Evolutionary conservation across 164 flowering plant genomes (phyloP).

Genomic region (Amborella trichopoda): DNA sequence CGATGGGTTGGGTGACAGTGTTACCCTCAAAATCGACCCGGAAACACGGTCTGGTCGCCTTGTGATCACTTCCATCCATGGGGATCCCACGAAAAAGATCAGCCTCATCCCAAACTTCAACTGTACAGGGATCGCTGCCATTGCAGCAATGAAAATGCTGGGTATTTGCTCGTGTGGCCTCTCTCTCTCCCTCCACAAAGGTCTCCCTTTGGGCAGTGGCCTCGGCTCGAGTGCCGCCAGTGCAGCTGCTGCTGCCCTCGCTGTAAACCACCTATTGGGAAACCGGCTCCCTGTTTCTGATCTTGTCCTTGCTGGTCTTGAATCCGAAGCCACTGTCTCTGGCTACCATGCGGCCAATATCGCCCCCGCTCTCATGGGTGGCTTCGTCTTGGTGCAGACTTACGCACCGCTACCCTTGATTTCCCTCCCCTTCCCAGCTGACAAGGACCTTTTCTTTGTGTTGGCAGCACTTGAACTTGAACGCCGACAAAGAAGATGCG

Average conservation of each 20-base stretch:
- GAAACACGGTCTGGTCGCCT: constrained; percentile 50
- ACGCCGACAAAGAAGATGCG: constrained; percentile 90
- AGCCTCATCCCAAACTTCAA: constrained; percentile 53
- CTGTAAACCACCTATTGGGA: constrained; percentile 77
- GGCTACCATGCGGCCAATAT: constrained; percentile 86
- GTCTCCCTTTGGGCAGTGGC: constrained; percentile 77
- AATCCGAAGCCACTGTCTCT: constrained; percentile 74
- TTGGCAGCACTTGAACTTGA: constrained; percentile 80
- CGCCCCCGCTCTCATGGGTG: constrained; percentile 82
- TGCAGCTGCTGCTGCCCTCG: constrained; percentile 88
- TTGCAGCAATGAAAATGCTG: constrained; percentile 68
- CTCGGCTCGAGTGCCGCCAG: constrained; percentile 93
- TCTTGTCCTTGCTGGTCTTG: constrained; percentile 68
- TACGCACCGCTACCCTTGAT: constrained; percentile 63
- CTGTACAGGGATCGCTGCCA: constrained; percentile 91
- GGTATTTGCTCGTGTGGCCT: constrained; percentile 61
- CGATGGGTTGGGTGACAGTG: constrained; percentile 80
- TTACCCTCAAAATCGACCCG: constrained; percentile 50
- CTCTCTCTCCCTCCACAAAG: constrained; percentile 66
- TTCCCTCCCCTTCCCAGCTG: constrained; percentile 44
- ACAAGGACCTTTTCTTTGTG: constrained; percentile 51
- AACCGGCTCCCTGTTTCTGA: constrained; percentile 24
- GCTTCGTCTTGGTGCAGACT: constrained; percentile 61
- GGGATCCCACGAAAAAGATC: constrained; percentile 38
- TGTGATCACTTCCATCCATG: constrained; percentile 45